A percentile compares a stretch with the other conserved stretches of the same genome.
These are phyloP conservation scores for Secale cereale DNA, from an alignment of 176 grass and related monocot genomes.

Conservation along the genomic window DNA sequence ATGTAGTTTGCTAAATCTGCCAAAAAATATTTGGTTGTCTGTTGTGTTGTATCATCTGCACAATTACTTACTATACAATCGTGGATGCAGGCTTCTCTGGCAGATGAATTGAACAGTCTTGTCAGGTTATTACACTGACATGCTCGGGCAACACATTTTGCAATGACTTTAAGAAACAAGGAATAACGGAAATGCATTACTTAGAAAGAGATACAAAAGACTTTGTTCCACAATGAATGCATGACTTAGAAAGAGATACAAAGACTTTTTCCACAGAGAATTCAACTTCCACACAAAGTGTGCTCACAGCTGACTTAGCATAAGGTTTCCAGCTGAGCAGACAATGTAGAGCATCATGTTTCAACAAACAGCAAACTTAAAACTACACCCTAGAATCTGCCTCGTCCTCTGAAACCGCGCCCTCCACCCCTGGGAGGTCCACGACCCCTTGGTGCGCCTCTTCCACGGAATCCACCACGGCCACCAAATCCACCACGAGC, in stretches of 20 bases:
- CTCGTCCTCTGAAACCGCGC: constrained; percentile 84
- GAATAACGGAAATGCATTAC: background rate
- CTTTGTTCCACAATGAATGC: background rate
- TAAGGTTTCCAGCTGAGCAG: constrained; percentile 20
- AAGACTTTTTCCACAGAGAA: constrained; percentile 26
- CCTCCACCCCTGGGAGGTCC: constrained; percentile 69
- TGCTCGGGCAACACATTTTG: too few relatives aligned
- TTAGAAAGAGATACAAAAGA: too few relatives aligned
- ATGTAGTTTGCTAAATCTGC: constrained; percentile 26
- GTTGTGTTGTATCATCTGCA: constrained; percentile 25
- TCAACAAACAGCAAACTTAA: constrained; percentile 19
- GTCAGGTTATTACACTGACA: too few relatives aligned
- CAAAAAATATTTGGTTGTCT: constrained; percentile 24
- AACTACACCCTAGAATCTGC: constrained; percentile 63
- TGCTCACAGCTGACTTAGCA: constrained; percentile 22
- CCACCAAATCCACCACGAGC: constrained; percentile 29
- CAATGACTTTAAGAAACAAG: too few relatives aligned
- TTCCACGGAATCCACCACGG: constrained; percentile 73
- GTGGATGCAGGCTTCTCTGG: too few relatives aligned
- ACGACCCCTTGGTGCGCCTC: constrained; percentile 77
- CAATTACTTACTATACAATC: background rate
- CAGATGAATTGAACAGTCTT: too few relatives aligned
- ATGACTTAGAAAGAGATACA: background rate
- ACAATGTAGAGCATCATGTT: constrained; percentile 13
- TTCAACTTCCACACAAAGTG: constrained; percentile 7